phyloP scores from a whole-genome alignment of 2,329 filamentous ascomycete species.

The Allantophomopsis lycopodina region DNA sequence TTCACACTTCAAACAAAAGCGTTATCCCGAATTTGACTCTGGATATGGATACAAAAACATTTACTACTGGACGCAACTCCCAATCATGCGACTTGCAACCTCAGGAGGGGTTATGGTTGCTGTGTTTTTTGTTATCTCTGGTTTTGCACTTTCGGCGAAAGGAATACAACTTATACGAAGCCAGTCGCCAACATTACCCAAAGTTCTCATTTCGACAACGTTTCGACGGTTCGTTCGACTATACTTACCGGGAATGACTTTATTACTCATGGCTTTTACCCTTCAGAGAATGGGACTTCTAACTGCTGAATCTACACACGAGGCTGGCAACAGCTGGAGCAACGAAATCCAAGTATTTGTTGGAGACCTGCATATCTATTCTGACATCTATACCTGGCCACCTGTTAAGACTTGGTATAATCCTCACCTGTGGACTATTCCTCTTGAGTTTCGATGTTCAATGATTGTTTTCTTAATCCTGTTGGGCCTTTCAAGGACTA shows the following conservation, averaged over 20 bases:
- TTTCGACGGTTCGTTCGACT: conserved; percentile 29
- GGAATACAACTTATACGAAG: conserved; percentile 21
- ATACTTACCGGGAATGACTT: conserved; percentile 19
- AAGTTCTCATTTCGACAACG: conserved; percentile 23
- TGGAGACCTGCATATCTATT: no score
- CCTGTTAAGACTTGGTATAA: conserved; percentile 14
- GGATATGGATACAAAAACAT: no score
- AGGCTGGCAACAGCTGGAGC: no score
- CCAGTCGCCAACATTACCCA: conserved; percentile 19
- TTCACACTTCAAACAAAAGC: no score
- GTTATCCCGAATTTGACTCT: no score
- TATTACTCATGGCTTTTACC: no score
- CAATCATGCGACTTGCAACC: no score
- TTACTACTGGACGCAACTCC: no score
- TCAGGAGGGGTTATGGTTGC: no score
- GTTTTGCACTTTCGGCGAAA: conserved; percentile 26
- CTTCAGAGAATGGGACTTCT: no score
- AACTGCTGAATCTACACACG: no score
- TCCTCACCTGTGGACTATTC: conserved; percentile 20
- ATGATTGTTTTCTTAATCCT: conserved; percentile 20
- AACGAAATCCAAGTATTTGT: no score
- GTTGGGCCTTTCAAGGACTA: conserved; percentile 15
- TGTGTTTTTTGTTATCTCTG: conserved; percentile 32
- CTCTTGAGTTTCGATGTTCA: conserved; percentile 20
- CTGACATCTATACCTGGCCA: neutral